Base-by-base conservation (phyloP, 495 filamentous ascomycete genomes). In the Podospora australis region DNA sequence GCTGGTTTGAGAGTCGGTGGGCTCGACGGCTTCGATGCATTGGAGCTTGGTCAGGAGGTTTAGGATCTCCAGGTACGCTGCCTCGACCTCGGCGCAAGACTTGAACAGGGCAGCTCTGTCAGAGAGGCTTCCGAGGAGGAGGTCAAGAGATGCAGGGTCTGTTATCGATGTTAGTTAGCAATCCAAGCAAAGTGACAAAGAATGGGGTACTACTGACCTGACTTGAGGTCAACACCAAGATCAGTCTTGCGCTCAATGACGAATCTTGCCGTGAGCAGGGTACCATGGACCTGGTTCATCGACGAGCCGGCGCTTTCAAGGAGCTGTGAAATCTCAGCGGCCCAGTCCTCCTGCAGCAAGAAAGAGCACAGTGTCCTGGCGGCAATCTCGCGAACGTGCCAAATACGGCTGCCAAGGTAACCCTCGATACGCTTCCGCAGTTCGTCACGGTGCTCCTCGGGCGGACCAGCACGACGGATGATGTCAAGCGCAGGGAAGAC, bases 401-500 rank as follows among this genome's bases (percentile, higher is more conserved):
- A 97, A 13, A 89, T 74, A 2, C 75, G 73, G 52, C 84, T 90
- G n/a, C 74, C 77, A 23, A 90, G 69, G 29, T 87, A 79, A 29
- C 60, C 57, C 8, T 65, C 55, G 23, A 89, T 73, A 17, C 70
- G 65, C 29, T 55, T 54, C 41, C 67, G 60, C 10, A 87, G 70
- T 46, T 68, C 66, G 2, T 65, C 60, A 11, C 62, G 57, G 24
- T 61, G 56, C 7, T 71, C 64, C 16, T 74, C 67, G 0, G 80
- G 79, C 1, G 80, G 75, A 0, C 73, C 71, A 19, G 78, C 79
- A 14, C 83, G 71, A 39, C 80, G 79, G 44, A 97, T 78, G 30
- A 98, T 79, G 49, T 95, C 87, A 8, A 98, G 62, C 1, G 86
- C 90, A 5, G 92, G 90, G 62, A 96, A 95, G 3, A 94, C 83